phyloP scores from a whole-genome alignment of 345 rosid genomes.

The Orychophragmus violaceus region DNA sequence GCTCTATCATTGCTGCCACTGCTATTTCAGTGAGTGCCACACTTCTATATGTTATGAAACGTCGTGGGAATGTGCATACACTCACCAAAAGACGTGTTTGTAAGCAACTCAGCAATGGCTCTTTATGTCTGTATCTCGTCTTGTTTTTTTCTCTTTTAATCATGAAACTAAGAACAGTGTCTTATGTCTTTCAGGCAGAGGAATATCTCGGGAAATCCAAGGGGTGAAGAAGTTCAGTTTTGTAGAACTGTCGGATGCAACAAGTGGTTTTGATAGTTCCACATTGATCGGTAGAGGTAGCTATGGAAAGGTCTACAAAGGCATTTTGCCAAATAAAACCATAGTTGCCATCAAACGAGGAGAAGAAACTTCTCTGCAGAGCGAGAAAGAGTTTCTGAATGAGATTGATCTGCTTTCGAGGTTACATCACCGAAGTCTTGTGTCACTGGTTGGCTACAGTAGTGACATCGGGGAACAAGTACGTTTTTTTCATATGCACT shows the following conservation, averaged over 20 bases:
- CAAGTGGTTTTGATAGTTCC: constrained; percentile 57
- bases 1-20: constrained; percentile 39
- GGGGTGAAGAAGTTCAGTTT: constrained; percentile 69
- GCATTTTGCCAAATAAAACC: constrained; percentile 45
- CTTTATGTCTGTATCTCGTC: background rate
- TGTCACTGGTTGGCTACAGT: constrained; percentile 74
- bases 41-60: constrained; percentile 40
- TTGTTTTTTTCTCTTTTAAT: background rate
- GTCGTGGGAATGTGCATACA: constrained; percentile 15
- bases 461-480: constrained; percentile 86
- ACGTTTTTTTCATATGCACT: constrained; percentile 5
- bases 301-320: constrained; percentile 82
- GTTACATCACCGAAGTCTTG: constrained; percentile 79
- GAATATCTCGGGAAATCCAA: constrained; percentile 17
- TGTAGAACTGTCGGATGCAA: constrained; percentile 59
- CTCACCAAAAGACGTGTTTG: constrained; percentile 50
- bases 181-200: constrained; percentile 36
- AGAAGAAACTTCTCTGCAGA: constrained; percentile 75
- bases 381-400: constrained; percentile 75
- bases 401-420: constrained; percentile 76
- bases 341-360: constrained; percentile 76
- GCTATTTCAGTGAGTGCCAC: constrained; percentile 37
- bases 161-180: constrained; percentile 28
- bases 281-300: constrained; percentile 75
- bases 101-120: constrained; percentile 33